phyloP scores from a whole-genome alignment of 2,329 filamentous ascomycete species.

The Penicillium hesseltinei region DNA sequence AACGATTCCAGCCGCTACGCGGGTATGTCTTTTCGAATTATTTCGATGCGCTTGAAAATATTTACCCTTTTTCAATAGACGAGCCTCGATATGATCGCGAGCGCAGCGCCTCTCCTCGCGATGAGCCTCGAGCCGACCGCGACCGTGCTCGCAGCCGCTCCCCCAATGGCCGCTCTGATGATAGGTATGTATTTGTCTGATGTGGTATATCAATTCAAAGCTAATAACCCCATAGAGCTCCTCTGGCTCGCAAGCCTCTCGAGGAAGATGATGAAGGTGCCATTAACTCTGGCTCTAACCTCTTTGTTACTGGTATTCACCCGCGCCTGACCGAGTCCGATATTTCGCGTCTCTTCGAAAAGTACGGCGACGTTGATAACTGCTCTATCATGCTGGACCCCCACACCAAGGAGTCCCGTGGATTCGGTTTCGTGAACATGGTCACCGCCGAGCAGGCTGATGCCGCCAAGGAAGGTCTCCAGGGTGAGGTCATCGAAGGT shows the following conservation, averaged over 20 bases:
- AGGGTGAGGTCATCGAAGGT: constrained; percentile 92
- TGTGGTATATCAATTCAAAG: background rate
- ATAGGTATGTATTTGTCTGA: constrained; percentile 45
- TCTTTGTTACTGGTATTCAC: constrained; percentile 98
- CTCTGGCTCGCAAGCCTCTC: constrained; percentile 45
- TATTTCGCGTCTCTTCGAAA: constrained; percentile 93
- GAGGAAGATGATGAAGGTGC: constrained; percentile 69
- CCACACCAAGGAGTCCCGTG: constrained; percentile 96
- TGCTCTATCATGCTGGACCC: constrained; percentile 99
- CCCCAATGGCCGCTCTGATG: constrained; percentile 56
- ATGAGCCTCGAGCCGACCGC: constrained; percentile 51
- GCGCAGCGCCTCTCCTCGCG: constrained; percentile 65
- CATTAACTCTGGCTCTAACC: constrained; percentile 91
- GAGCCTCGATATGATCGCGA: constrained; percentile 66
- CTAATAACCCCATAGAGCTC: constrained; percentile 37
- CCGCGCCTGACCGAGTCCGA: constrained; percentile 86
- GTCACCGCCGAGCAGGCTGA: constrained; percentile 91
- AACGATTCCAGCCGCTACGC: constrained; percentile 65
- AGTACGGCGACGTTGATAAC: constrained; percentile 97
- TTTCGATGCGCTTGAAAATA: background rate
- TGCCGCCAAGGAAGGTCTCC: constrained; percentile 91
- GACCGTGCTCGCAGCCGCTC: constrained; percentile 64
- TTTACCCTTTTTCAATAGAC: constrained; percentile 37
- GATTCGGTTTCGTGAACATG: constrained; percentile 99
- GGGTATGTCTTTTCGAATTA: constrained; percentile 48